Conservation (phyloP, 2,329 filamentous ascomycete genomes). For the Magnaporthiopsis poae region DNA sequence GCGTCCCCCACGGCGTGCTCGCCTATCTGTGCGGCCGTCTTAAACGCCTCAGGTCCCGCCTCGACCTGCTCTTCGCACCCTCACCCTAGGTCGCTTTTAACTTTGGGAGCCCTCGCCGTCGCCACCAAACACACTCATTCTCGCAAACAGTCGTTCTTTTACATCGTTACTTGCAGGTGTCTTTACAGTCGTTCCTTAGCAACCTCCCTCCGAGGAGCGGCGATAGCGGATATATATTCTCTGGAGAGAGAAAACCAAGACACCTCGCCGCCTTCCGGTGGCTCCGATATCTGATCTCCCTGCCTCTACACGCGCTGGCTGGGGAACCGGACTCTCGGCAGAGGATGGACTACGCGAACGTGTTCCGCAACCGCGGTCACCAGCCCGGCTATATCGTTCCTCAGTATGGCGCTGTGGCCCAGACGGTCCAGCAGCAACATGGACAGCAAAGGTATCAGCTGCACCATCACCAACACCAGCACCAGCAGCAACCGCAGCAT, state of each 20-base stretch:
- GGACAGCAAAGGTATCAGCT: conserved; percentile 5
- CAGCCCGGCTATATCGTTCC: conserved; percentile 7
- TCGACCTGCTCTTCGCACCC: not conserved
- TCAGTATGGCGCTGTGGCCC: conserved; percentile 4
- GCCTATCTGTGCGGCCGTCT: not conserved
- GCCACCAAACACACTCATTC: not conserved
- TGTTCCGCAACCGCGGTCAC: conserved; percentile 8
- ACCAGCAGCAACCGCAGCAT: conserved; percentile 1
- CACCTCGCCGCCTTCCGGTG: not conserved
- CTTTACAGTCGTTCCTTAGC: not conserved
- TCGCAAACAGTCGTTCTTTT: not conserved
- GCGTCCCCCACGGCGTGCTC: not conserved
- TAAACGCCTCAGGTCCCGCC: not conserved
- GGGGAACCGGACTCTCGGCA: not conserved
- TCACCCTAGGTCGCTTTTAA: not conserved
- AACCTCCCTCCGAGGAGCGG: not conserved
- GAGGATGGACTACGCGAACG: conserved; percentile 9
- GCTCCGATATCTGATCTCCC: not conserved
- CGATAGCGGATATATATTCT: not conserved
- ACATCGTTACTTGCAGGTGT: not conserved
- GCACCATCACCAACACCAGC: not conserved
- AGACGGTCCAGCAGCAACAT: conserved; percentile 3
- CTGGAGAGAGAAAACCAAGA: not conserved
- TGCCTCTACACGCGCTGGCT: not conserved
- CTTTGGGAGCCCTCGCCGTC: not conserved